These are phyloP conservation scores for Quercus aquifolioides DNA, from an alignment of 306 rosid species.

Conservation along the genomic window DNA sequence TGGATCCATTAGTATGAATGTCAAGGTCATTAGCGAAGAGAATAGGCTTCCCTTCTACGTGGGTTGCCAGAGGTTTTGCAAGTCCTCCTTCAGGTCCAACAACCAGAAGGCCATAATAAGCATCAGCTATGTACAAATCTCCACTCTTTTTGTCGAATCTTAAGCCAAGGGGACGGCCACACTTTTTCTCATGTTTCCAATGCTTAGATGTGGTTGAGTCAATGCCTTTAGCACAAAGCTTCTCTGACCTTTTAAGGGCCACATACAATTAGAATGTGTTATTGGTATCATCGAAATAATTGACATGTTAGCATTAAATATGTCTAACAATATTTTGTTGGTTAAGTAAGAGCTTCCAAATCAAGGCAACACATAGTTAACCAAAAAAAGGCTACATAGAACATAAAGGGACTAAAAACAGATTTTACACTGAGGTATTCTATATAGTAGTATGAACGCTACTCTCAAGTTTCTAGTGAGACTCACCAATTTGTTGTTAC, in stretches of 20 bases:
- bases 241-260: constrained; percentile 58
- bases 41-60: constrained; percentile 65
- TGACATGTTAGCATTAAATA: background rate
- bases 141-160: constrained; percentile 74
- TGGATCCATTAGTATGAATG: constrained; percentile 76
- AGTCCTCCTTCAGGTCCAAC: constrained; percentile 85
- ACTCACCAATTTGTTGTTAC: constrained; percentile 72
- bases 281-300: background rate
- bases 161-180: constrained; percentile 85
- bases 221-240: constrained; percentile 59
- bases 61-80: constrained; percentile 68
- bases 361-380: too few relatives aligned
- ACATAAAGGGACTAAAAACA: too few relatives aligned
- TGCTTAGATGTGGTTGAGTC: constrained; percentile 82
- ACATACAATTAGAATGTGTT: background rate
- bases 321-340: background rate
- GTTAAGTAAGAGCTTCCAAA: too few relatives aligned
- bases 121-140: constrained; percentile 76
- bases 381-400: too few relatives aligned
- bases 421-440: accelerated
- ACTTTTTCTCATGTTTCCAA: constrained; percentile 81
- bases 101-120: constrained; percentile 76
- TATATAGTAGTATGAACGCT: too few relatives aligned
- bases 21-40: constrained; percentile 95
- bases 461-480: background rate